Percentiles rank a stretch among this genome's conserved stretches.
phyloP scores from a whole-genome alignment of 2,329 filamentous ascomycete genomes.

The Emydomyces testavorans region DNA sequence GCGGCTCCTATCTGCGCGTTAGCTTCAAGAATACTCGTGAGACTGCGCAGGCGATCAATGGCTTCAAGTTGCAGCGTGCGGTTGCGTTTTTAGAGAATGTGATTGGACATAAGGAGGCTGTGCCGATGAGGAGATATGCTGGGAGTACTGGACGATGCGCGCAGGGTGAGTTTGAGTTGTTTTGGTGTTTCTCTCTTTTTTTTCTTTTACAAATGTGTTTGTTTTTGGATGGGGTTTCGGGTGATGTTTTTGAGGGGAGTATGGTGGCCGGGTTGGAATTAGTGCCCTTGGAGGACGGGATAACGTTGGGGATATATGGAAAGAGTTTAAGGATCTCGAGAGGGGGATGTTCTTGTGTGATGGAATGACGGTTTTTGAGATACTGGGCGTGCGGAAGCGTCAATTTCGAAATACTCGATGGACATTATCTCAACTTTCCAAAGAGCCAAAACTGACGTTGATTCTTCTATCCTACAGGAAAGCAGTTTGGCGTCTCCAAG shows the following conservation, averaged over 20 bases:
- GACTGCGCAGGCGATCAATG: slow-evolving; percentile 98
- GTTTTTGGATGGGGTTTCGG: too few species aligned
- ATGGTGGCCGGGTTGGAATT: too few species aligned
- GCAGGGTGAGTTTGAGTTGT: slow-evolving; percentile 69
- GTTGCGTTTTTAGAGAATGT: slow-evolving; percentile 98
- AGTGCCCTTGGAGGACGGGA: too few species aligned
- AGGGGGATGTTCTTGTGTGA: too few species aligned
- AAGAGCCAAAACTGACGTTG: background rate
- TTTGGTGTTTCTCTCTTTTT: background rate
- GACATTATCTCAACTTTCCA: background rate
- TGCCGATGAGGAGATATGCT: slow-evolving; percentile 96
- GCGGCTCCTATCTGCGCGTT: slow-evolving; percentile 96
- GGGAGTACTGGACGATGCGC: slow-evolving; percentile 90
- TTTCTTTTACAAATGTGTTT: too few species aligned
- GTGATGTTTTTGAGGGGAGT: too few species aligned
- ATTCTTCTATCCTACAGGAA: slow-evolving; percentile 49
- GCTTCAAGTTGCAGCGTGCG: slow-evolving; percentile 94
- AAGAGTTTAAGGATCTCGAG: too few species aligned
- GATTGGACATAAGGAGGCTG: slow-evolving; percentile 88
- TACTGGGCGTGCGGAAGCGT: too few species aligned
- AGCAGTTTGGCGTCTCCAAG: slow-evolving; percentile 95
- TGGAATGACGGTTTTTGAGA: too few species aligned
- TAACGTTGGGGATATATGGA: too few species aligned
- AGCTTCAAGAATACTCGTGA: slow-evolving; percentile 99
- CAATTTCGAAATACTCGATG: slow-evolving; percentile 6